Conservation (phyloP, 2,329 filamentous ascomycete genomes). For the Fusarium mangiferae region DNA sequence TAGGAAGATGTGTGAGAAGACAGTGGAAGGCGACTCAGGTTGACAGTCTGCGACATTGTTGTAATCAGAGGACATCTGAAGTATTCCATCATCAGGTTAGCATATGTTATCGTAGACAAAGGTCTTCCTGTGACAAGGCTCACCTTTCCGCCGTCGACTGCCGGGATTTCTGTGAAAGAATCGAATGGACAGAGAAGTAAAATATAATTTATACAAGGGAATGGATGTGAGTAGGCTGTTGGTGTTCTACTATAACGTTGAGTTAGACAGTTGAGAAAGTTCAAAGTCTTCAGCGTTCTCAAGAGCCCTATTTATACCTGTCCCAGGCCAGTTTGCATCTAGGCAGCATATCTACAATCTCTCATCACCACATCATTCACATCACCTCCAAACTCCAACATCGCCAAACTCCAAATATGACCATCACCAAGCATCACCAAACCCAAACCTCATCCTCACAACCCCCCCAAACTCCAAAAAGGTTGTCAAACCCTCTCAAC, state of each 20-base stretch:
- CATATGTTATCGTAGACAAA: background rate
- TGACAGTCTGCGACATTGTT: background rate
- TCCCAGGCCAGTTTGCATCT: background rate
- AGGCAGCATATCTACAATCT: background rate
- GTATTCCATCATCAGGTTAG: background rate
- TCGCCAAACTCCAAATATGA: background rate
- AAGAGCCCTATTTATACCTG: background rate
- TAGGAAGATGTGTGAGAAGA: too few relatives aligned
- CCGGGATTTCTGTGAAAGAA: rapidly evolving
- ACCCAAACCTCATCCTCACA: background rate
- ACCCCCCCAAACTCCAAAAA: background rate
- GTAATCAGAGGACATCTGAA: background rate
- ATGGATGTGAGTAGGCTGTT: background rate
- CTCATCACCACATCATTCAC: background rate
- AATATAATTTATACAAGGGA: background rate
- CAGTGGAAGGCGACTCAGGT: rapidly evolving
- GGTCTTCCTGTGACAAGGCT: background rate
- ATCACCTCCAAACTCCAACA: background rate
- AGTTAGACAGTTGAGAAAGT: background rate
- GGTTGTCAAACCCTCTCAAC: background rate
- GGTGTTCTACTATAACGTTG: background rate
- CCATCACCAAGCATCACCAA: background rate
- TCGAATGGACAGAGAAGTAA: background rate
- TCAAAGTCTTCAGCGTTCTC: background rate
- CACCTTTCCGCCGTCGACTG: rapidly evolving